phyloP scores from a whole-genome alignment of 768 basidiomycete species.

The Amanita rimosa region DNA sequence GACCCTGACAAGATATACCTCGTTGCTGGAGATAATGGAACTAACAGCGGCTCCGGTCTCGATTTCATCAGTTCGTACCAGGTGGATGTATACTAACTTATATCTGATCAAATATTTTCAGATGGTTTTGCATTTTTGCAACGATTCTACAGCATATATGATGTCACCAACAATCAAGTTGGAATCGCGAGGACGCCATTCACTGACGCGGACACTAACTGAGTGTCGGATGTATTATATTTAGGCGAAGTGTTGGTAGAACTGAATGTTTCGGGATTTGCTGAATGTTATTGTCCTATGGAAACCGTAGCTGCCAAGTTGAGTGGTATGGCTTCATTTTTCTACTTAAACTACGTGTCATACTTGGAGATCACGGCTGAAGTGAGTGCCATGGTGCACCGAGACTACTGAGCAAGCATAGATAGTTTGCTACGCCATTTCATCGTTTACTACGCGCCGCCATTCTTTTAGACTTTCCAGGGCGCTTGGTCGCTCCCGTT shows the following conservation, averaged over 20 bases:
- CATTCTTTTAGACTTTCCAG: constrained; percentile 48
- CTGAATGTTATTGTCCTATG: too few species aligned
- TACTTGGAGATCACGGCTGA: too few species aligned
- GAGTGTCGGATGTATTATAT: background rate
- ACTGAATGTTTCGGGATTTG: too few species aligned
- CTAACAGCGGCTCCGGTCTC: constrained; percentile 36
- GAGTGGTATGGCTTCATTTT: too few species aligned
- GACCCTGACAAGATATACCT: constrained; percentile 38
- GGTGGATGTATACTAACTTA: background rate
- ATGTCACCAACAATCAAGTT: constrained; percentile 27
- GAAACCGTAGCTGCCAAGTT: too few species aligned
- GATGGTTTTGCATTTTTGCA: constrained; percentile 50
- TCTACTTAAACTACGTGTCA: too few species aligned
- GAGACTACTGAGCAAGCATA: background rate
- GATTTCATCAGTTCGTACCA: constrained; percentile 44
- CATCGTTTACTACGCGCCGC: constrained; percentile 26
- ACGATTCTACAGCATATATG: constrained; percentile 47
- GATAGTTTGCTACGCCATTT: background rate
- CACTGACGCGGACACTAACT: constrained; percentile 26
- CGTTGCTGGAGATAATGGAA: constrained; percentile 38
- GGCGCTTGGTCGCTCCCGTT: constrained; percentile 32
- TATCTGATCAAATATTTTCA: constrained; percentile 11
- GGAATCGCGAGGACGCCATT: constrained; percentile 26
- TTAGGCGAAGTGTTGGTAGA: background rate
- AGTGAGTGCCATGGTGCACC: too few species aligned